Percentiles rank a stretch among this genome's conserved stretches.
Conservation (phyloP, 1,284 basidiomycete species). For the Quambalaria eucalypti region DNA sequence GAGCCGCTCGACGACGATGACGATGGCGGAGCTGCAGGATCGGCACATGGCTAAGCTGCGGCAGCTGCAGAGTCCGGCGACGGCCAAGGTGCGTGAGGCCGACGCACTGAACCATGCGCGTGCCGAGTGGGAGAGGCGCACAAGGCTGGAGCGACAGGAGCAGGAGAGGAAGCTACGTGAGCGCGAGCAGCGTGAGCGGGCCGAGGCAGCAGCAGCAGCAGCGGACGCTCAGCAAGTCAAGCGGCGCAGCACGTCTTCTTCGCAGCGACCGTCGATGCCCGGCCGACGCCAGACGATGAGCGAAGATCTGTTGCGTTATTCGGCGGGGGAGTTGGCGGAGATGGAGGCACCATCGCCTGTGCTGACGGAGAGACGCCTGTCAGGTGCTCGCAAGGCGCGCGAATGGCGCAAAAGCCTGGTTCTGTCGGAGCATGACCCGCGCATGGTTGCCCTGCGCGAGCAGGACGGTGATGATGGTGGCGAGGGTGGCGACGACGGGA, state of each 20-base stretch:
- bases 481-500: too few species aligned
- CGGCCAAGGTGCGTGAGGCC: not conserved
- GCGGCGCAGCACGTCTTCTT: not conserved
- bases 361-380: not conserved
- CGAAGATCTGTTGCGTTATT: too few species aligned
- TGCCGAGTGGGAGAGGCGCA: not conserved
- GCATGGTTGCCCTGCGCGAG: too few species aligned
- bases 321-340: not conserved
- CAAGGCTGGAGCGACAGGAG: not conserved
- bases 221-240: not conserved
- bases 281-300: too few species aligned
- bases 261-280: too few species aligned
- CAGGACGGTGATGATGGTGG: too few species aligned
- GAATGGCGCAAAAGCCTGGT: not conserved
- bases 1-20: too few species aligned
- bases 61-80: not conserved
- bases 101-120: not conserved
- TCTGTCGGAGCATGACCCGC: too few species aligned
- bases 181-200: not conserved
- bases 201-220: not conserved
- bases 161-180: not conserved
- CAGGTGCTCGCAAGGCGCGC: not conserved
- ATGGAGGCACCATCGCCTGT: not conserved
- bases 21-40: not conserved
- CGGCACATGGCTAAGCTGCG: not conserved